Base-by-base conservation (phyloP, 441 rosid genomes). In the Populus hybrid region DNA sequence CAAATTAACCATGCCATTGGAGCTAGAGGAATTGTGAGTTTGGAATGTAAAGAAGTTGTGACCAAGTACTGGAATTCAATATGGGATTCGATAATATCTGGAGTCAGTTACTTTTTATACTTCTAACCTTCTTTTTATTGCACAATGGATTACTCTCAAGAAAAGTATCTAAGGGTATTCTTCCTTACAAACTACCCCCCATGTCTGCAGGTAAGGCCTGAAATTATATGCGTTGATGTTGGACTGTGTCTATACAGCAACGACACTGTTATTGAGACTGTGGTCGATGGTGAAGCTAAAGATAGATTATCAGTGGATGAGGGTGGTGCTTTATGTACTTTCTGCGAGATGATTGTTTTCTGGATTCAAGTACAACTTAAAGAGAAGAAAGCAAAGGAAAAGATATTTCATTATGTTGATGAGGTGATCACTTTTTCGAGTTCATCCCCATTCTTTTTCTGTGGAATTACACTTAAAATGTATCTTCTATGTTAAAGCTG, bases 1-100 rank as follows among this genome's bases (percentile, higher is more conserved):
- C 89, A 89, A 84, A 87, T 90, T 69, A 88, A 90, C 81, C 92
- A 83, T 64, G 91, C 86, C 9, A 84, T 90, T 65, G 92, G 94
- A 63, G 91, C 91, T n/a, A 84, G 46, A 75, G 92, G 94, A 77
- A 77, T 86, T 77, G 84, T 82, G 72, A 87, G 85, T 82, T 66
- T 86, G 80, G 87, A 89, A 82, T 90, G 94, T 68, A 83, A 85
- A 83, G 76, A 71, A 11, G 86, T 84, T 63, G 85, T 83, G 78
- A 79, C 70, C 7, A 73, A 80, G 50, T 89, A 86, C 78, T 89
- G 86, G 34, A 82, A 84, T 80, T 69, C 75, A 65, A 77, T 86
- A 38, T 87, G 94, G 94, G 89, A 90, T 26, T 78, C 64, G 36
- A 71, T 90, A 53, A 76, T 85, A 70, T 81, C 89, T 0, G 89